Base-by-base conservation (phyloP, 2,329 filamentous ascomycete species). In the Botrytis pseudocinerea region DNA sequence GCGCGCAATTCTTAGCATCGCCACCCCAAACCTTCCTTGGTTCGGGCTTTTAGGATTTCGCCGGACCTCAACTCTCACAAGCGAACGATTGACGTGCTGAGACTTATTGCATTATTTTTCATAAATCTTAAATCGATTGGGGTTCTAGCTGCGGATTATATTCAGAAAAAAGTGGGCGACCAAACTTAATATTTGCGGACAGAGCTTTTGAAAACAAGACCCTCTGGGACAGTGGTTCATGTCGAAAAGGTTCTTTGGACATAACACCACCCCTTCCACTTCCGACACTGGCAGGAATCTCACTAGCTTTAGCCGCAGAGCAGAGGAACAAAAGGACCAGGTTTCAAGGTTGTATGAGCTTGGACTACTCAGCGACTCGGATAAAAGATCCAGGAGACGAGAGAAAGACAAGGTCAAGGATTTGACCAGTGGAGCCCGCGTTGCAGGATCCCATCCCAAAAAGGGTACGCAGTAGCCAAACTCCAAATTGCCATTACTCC, bases 341-440 rank as follows among this genome's bases (percentile, higher is more conserved):
- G 78, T 79, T 76, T 78, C 78, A 74, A 73, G 73, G 62, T 71
- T 80, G 74, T 79, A 78, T 79, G 79, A 80, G 78, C 78, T 81
- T 76, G 79, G 79, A 77, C 77, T 80, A 25, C 75, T 79, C 38
- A 75, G 73, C 72, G 70, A 73, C 71, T 76, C 75, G 75, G 75
- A 78, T 78, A 78, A 78, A 76, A 78, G 76, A 75, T 70, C 75
- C 69, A 79, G 74, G 76, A 79, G 74, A 74, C 77, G 77, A 78
- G 77, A 75, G 73, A 76, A 76, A 71, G 73, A 76, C 77, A 75
- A 74, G 76, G 76, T 66, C 74, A 77, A 73, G 77, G 79, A 75
- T 72, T 32, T 18, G 54, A 72, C 71, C 72, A 70, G 78, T 78
- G 78, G 77, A 78, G 74, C 76, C 73, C 75, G 77, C 73, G 76